Conservation (phyloP, 495 filamentous ascomycete species). For the Penicillium dipodomyicola region DNA sequence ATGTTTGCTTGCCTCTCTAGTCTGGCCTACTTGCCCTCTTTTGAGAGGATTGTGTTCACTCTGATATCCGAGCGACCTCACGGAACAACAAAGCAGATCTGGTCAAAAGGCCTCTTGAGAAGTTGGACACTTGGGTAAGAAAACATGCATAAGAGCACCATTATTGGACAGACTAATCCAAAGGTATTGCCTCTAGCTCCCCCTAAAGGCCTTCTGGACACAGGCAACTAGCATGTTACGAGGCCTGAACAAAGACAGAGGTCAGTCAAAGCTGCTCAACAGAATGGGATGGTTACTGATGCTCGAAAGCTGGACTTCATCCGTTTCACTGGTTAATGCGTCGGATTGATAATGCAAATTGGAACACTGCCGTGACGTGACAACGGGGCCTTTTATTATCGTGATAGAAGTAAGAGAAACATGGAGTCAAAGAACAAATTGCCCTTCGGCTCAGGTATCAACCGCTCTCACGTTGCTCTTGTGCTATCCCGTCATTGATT, state of each 20-base stretch:
- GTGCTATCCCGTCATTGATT: slow-evolving; percentile 19
- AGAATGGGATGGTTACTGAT: not conserved
- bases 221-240: not conserved
- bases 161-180: too few relatives aligned
- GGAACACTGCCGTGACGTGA: slow-evolving; percentile 45
- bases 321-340: not conserved
- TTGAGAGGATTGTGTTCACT: too few relatives aligned
- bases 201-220: not conserved
- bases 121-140: too few relatives aligned
- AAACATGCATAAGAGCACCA: too few relatives aligned
- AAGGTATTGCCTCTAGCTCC: too few relatives aligned
- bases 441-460: slow-evolving; percentile 14
- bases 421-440: slow-evolving; percentile 18
- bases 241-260: not conserved
- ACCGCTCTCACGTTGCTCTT: slow-evolving; percentile 19
- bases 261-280: not conserved
- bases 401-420: slow-evolving; percentile 29
- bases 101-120: too few relatives aligned
- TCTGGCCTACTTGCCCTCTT: too few relatives aligned
- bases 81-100: too few relatives aligned
- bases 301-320: not conserved
- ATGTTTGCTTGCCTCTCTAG: too few relatives aligned
- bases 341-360: not conserved
- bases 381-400: slow-evolving; percentile 33
- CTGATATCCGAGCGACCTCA: too few relatives aligned